Conservation (phyloP, 139 green algal species). For the Tetraselmis chui region DNA sequence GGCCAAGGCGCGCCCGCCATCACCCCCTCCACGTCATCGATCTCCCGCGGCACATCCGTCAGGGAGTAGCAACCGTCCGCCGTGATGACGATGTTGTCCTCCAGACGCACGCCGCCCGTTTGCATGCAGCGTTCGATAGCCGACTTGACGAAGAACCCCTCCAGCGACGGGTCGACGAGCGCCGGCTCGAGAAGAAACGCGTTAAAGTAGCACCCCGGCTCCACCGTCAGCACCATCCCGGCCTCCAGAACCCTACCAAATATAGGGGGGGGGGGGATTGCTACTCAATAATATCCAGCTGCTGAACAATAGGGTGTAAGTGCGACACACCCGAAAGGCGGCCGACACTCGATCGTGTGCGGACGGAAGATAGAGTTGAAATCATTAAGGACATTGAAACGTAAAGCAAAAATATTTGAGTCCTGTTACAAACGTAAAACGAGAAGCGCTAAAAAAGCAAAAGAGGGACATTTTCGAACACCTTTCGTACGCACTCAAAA, state of each 20-base stretch:
- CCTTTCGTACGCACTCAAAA: too few species aligned
- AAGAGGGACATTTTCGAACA: not conserved
- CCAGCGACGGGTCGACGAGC: constrained; percentile 17
- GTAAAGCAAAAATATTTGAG: too few species aligned
- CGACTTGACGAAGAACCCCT: constrained; percentile 29
- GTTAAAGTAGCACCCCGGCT: constrained; percentile 85
- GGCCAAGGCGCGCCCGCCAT: constrained; percentile 74
- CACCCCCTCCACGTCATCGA: constrained; percentile 75
- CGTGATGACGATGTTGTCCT: constrained; percentile 86
- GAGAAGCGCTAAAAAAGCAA: not conserved
- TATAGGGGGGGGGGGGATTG: too few species aligned
- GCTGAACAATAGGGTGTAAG: too few species aligned
- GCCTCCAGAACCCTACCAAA: constrained; percentile 44
- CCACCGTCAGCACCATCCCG: constrained; percentile 86
- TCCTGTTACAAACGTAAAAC: not conserved
- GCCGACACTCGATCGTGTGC: too few species aligned
- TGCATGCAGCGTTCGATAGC: constrained; percentile 19
- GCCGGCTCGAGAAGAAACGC: constrained; percentile 48
- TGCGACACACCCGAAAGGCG: too few species aligned
- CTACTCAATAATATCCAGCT: too few species aligned
- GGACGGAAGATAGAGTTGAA: too few species aligned
- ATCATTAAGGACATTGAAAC: too few species aligned
- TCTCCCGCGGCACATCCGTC: constrained; percentile 63
- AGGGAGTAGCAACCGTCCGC: constrained; percentile 48
- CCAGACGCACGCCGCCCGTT: constrained; percentile 57